phyloP scores from a whole-genome alignment of 371 early-diverging fungal species.

The Actinomortierella wolfii region DNA sequence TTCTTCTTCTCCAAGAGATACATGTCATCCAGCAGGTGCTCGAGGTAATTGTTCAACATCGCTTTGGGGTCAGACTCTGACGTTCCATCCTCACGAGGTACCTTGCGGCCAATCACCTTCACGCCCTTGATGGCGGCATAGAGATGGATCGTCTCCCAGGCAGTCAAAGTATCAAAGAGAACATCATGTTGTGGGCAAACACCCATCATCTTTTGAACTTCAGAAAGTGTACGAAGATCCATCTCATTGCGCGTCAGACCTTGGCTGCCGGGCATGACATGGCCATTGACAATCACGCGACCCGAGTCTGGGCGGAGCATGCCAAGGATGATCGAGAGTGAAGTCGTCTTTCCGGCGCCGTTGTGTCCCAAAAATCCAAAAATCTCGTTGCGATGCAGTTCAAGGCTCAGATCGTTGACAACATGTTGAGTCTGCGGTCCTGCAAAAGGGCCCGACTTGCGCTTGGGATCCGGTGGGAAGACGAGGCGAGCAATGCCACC shows the following conservation, averaged over 20 bases:
- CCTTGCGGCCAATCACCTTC: constrained; percentile 16
- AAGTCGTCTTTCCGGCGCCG: constrained; percentile 67
- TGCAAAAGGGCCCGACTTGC: constrained; percentile 29
- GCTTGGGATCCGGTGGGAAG: constrained; percentile 20
- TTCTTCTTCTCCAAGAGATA: constrained; percentile 55
- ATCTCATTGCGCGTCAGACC: constrained; percentile 12
- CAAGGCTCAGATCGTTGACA: constrained; percentile 37
- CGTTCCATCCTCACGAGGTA: constrained; percentile 1
- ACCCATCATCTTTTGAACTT: constrained; percentile 46
- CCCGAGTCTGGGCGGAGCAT: constrained; percentile 40
- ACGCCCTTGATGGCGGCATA: constrained; percentile 71
- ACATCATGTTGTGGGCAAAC: constrained; percentile 62
- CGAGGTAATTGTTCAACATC: constrained; percentile 56
- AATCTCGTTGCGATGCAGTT: constrained; percentile 46
- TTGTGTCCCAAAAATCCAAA: constrained; percentile 49
- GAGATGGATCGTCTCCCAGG: constrained; percentile 61
- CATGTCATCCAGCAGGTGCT: constrained; percentile 52
- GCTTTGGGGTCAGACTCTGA: constrained; percentile 7
- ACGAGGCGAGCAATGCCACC: constrained; percentile 39
- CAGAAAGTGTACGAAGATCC: constrained; percentile 32
- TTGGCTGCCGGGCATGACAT: constrained; percentile 45
- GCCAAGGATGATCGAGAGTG: constrained; percentile 61
- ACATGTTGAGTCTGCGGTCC: constrained; percentile 39
- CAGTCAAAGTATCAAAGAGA: constrained; percentile 63
- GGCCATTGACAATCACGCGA: constrained; percentile 37